A percentile compares a stretch with the other conserved stretches of the same genome.
Conservation (phyloP, 805 yeast genomes). For the Starmerella riodocensis region DNA sequence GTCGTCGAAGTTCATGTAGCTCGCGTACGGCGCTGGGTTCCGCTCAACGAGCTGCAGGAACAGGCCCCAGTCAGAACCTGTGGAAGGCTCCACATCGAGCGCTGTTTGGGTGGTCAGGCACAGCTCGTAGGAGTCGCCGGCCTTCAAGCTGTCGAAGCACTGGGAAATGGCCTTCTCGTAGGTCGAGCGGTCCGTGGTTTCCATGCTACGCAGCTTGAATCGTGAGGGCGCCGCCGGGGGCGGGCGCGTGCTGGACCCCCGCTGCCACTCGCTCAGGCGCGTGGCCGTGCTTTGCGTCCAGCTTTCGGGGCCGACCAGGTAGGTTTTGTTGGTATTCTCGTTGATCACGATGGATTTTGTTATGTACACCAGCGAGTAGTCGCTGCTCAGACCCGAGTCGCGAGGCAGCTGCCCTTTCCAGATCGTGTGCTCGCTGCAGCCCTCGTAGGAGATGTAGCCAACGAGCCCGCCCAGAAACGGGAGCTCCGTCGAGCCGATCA, state of each 20-base stretch:
- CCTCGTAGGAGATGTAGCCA: slow-evolving; percentile 81
- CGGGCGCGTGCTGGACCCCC: not conserved
- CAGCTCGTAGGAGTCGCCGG: slow-evolving; percentile 88
- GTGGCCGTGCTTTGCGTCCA: slow-evolving; percentile 3
- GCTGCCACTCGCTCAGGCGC: not conserved
- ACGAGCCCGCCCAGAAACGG: slow-evolving; percentile 88
- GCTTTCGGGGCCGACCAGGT: slow-evolving; percentile 10
- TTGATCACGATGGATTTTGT: slow-evolving; percentile 15
- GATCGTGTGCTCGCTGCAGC: slow-evolving; percentile 30
- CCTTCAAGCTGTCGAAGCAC: slow-evolving; percentile 54
- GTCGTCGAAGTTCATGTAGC: slow-evolving; percentile 58
- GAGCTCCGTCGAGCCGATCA: slow-evolving; percentile 27
- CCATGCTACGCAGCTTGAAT: no score
- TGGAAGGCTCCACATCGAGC: slow-evolving; percentile 35
- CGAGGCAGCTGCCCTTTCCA: not conserved
- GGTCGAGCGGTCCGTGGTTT: slow-evolving; percentile 7
- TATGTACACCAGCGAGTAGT: slow-evolving; percentile 19
- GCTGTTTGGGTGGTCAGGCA: slow-evolving; percentile 72
- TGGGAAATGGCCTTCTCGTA: slow-evolving; percentile 44
- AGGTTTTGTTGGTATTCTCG: slow-evolving; percentile 2
- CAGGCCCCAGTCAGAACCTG: slow-evolving; percentile 54
- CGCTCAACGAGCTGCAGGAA: slow-evolving; percentile 55
- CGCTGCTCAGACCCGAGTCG: slow-evolving; percentile 18
- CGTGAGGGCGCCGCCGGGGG: not conserved
- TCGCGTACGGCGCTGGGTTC: slow-evolving; percentile 90